Conservation (phyloP, 106 monocot genomes). For the Dioscorea alata region DNA sequence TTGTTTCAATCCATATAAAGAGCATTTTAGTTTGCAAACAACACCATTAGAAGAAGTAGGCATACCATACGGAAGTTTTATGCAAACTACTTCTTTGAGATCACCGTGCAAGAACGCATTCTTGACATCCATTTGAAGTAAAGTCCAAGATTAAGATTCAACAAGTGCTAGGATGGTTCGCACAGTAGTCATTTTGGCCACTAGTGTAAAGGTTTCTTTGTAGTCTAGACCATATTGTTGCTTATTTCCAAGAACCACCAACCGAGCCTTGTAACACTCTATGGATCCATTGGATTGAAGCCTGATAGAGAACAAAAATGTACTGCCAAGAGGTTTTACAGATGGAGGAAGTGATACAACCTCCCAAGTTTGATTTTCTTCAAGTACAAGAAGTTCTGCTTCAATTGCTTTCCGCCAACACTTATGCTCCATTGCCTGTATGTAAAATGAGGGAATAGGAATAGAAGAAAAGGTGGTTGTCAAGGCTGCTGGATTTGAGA, state of each 20-base stretch:
- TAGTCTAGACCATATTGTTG: neutral
- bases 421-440: constrained; percentile 2
- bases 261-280: neutral
- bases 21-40: neutral
- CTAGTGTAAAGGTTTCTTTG: neutral
- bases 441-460: constrained; percentile 2
- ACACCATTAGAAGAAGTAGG: neutral
- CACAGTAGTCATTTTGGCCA: neutral
- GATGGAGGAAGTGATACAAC: neutral
- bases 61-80: neutral
- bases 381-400: constrained; percentile 3
- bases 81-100: neutral
- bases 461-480: constrained; percentile 1
- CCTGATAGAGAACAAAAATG: neutral
- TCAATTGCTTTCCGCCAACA: constrained; percentile 5
- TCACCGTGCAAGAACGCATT: neutral
- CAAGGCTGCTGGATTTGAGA: neutral
- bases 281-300: neutral
- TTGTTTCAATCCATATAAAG: neutral
- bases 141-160: neutral
- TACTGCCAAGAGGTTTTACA: neutral
- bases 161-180: neutral
- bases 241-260: neutral
- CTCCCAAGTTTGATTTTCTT: constrained; percentile 4
- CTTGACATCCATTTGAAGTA: neutral